phyloP scores from a whole-genome alignment of 23 red algal species.

The Gracilariopsis chorda region DNA sequence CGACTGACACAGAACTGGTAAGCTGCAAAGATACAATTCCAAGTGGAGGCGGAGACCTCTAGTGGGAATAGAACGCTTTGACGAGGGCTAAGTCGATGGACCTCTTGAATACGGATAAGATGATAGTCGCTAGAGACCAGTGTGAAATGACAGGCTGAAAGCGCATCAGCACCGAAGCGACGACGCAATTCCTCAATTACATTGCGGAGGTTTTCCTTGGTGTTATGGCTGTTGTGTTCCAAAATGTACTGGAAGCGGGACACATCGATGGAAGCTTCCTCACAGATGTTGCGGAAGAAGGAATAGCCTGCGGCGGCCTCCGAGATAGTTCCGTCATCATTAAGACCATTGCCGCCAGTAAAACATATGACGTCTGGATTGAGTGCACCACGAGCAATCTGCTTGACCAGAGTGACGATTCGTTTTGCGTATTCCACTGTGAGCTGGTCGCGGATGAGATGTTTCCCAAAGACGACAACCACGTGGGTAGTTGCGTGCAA shows the following conservation, averaged over 20 bases:
- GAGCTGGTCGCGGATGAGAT: conserved; percentile 82
- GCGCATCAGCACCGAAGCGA: conserved; percentile 33
- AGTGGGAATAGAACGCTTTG: conserved; percentile 69
- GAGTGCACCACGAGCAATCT: conserved; percentile 62
- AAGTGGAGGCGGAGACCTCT: conserved; percentile 46
- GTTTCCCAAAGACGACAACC: conserved; percentile 89
- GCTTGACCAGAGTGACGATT: conserved; percentile 76
- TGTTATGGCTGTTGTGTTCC: conserved; percentile 53
- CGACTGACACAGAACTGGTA: conserved; percentile 85
- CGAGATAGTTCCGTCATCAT: conserved; percentile 51
- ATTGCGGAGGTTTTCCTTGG: conserved; percentile 49
- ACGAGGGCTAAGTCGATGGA: conserved; percentile 65
- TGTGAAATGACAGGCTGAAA: conserved; percentile 69
- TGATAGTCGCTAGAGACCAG: conserved; percentile 89
- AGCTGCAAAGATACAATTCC: conserved; percentile 76
- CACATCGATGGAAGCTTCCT: conserved; percentile 71
- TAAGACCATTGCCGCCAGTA: conserved; percentile 59
- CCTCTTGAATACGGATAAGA: conserved; percentile 87
- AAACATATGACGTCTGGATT: conserved; percentile 77
- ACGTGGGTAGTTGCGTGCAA: conserved; percentile 56
- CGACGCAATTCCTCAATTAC: conserved; percentile 65
- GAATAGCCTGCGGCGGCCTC: conserved; percentile 83
- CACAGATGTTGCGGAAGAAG: conserved; percentile 84
- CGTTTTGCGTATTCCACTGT: conserved; percentile 85
- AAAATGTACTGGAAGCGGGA: conserved; percentile 51